These are phyloP conservation scores for Rhizoclosmatium sp. DNA, from an alignment of 192 early-diverging fungal genomes.

Conservation along the genomic window DNA sequence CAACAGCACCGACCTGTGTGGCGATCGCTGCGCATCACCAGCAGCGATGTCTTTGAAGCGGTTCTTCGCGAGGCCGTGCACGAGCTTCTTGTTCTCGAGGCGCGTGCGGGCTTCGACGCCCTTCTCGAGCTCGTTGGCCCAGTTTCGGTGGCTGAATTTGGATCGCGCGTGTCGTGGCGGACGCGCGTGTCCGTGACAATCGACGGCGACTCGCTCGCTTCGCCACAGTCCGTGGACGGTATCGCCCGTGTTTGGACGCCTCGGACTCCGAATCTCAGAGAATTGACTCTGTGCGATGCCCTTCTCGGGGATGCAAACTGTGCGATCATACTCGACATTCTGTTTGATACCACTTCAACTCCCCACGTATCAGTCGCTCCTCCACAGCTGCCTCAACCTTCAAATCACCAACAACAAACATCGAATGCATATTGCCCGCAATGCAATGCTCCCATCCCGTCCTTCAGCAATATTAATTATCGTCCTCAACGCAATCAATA, in stretches of 20 bases:
- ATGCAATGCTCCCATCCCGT: slow-evolving; percentile 3
- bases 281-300: background rate
- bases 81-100: background rate
- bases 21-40: background rate
- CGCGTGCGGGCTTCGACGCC: background rate
- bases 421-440: background rate
- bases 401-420: background rate
- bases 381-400: background rate
- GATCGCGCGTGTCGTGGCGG: background rate
- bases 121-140: background rate
- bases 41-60: background rate
- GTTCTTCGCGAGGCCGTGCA: background rate
- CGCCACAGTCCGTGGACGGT: background rate
- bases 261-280: background rate
- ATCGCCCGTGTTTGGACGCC: background rate
- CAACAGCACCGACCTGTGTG: background rate
- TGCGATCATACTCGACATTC: background rate
- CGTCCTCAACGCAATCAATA: too few relatives aligned
- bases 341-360: background rate
- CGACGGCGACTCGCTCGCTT: background rate
- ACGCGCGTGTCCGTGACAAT: background rate
- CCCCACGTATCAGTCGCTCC: background rate
- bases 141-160: background rate
- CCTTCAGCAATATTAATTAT: background rate
- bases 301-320: background rate